phyloP scores from a whole-genome alignment of 2,329 filamentous ascomycete species.

The Cordyceps fumosorosea region DNA sequence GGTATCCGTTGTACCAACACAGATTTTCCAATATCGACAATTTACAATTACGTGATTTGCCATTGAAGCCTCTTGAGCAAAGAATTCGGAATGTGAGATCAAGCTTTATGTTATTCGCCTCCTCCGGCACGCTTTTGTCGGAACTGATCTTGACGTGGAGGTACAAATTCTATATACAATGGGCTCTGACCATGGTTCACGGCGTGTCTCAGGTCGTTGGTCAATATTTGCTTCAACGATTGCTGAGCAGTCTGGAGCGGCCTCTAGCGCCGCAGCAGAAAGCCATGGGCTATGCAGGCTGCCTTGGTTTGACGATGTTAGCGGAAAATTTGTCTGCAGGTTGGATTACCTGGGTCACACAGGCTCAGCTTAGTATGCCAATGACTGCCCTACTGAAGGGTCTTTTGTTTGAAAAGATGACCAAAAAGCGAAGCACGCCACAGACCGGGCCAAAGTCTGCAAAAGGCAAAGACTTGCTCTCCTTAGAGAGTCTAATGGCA shows the following conservation, averaged over 20 bases:
- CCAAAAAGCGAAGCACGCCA: background rate
- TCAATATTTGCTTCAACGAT: slow-evolving; percentile 1
- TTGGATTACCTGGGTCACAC: slow-evolving; percentile 8
- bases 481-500: slow-evolving; percentile 1
- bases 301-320: slow-evolving; percentile 44
- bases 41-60: background rate
- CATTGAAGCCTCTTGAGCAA: background rate
- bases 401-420: slow-evolving; percentile 13
- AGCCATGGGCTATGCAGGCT: slow-evolving; percentile 46
- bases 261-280: slow-evolving; percentile 48
- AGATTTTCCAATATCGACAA: slow-evolving; percentile 36
- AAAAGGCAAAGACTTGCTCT: background rate
- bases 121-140: background rate
- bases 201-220: background rate
- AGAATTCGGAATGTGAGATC: background rate
- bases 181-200: slow-evolving; percentile 4
- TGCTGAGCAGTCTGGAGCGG: slow-evolving; percentile 3
- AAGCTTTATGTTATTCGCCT: background rate
- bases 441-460: background rate
- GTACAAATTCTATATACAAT: background rate
- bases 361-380: background rate
- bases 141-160: background rate
- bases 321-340: slow-evolving; percentile 35
- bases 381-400: slow-evolving; percentile 6
- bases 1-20: slow-evolving; percentile 47